Evolutionary conservation across 352 stramenopile genomes (phyloP), one percentile per base, ranked within the genome.

Genomic region (Pythium dissotocum): DNA sequence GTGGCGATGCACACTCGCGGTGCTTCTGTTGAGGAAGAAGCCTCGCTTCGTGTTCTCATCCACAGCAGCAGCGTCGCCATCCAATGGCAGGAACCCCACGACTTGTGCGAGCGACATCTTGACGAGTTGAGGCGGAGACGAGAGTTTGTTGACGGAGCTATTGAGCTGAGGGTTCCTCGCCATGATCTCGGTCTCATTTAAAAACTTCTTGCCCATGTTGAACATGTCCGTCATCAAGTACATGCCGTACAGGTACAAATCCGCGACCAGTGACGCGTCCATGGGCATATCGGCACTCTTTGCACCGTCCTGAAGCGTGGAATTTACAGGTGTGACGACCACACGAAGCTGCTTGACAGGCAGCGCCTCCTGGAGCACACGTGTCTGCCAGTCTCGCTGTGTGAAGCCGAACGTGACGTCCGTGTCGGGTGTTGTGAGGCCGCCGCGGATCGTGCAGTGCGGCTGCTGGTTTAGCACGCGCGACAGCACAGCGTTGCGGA

Each of bases 381-480:
- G 51, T 7, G 26, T 44, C 38, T 59, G 55, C 61, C 61, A 67
- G 35, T 67, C 61, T 26, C 35, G 52, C 33, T 49, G 38, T 5
- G 51, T 36, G 24, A 67, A 54, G 7, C 61, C 61, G 16, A 52
- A 61, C 32, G 54, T 33, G n/a, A 67, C 51, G 0, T 51, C n/a
- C 8, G 42, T 21, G 28, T 59, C 51, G 0, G 36, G 51, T 2
- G 48, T 33, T 38, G 10, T 38, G 33, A 24, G 21, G 21, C 21
- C 21, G 21, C 21, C 21, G 21, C 21, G 21, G 21, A 24, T 24
- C 21, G 21, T 4, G 10, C 18, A 28, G 21, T n/a, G 18, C 44
- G n/a, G 42, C 28, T 46, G 33, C 48, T 58, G n/a, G 18, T 35
- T 52, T 0, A 42, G 49, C 32, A 46, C 59, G 24, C 59, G 59